A percentile compares a stretch with the other conserved stretches of the same genome.
Conservation (phyloP, 768 basidiomycete genomes). For the Ephemerocybe angulata region DNA sequence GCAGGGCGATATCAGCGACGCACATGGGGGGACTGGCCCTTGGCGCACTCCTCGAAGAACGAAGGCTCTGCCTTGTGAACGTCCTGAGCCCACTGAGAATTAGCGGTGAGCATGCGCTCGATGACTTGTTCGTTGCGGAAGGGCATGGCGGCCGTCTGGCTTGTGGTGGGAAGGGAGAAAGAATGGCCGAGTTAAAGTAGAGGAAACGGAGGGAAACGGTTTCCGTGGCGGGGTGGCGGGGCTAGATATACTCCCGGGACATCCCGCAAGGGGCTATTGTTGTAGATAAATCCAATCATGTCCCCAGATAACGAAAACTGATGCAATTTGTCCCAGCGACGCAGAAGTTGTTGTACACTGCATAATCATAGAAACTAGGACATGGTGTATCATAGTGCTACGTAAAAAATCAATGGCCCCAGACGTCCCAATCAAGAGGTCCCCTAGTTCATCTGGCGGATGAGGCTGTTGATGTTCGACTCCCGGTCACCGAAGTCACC, state of each 20-base stretch:
- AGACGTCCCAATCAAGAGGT: neutral
- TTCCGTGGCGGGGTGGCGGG: too few relatives aligned
- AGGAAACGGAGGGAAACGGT: too few relatives aligned
- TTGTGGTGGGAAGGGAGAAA: neutral
- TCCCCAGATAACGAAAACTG: neutral
- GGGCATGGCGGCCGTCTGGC: slow-evolving; percentile 8
- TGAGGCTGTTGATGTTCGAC: slow-evolving; percentile 94
- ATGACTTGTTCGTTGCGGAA: slow-evolving; percentile 20
- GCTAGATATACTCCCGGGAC: too few relatives aligned
- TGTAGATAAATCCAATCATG: neutral
- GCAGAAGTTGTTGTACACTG: neutral
- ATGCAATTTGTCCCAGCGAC: neutral
- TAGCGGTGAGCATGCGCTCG: slow-evolving; percentile 39
- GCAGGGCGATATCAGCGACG: slow-evolving; percentile 14
- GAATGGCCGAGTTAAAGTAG: neutral
- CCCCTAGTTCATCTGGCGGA: slow-evolving; percentile 86
- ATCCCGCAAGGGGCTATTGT: too few relatives aligned
- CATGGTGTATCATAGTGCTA: neutral
- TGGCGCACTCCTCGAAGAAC: slow-evolving; percentile 59
- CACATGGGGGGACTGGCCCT: slow-evolving; percentile 69
- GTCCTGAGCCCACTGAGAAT: slow-evolving; percentile 67
- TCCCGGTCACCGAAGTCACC: slow-evolving; percentile 99
- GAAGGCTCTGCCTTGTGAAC: slow-evolving; percentile 51
- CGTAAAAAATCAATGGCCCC: neutral
- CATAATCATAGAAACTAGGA: neutral